Base-by-base conservation (phyloP, 768 basidiomycete genomes). In the Roridomyces roridus region DNA sequence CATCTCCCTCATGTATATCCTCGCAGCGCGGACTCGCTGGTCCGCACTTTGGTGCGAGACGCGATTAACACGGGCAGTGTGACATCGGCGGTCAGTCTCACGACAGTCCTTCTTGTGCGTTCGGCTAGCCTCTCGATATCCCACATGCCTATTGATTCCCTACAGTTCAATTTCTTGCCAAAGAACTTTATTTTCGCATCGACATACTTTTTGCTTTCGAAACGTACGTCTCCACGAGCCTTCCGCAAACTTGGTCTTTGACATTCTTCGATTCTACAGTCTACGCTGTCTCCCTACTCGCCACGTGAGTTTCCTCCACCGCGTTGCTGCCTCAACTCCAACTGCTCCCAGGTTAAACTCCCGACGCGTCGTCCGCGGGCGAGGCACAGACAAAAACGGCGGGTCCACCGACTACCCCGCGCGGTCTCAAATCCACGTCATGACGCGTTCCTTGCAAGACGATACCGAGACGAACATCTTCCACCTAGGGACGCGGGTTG, bases 41-140 rank as follows among this genome's bases (percentile, higher is more conserved):
- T 90, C 26, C 83, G 81, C 58, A 79, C 68, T 25, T 70, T 90
- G 7, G 81, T 78, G 21, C 64, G 78, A 42, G 87, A 87, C 62
- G 86, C 88, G 10, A 79, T 90, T 31, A 87, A 85, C 59, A 89
- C 88, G 0, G 88, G 88, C 23, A 73, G 78, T 12, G 48, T 90
- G 34, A 88, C 87, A 51, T 79, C 78, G 35, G 75, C 77, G 17
- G 71, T 77, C 55, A 81, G 84, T 60, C 52, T 81, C 15, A 68
- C 81, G 6, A 86, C 85, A 0, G 59, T 89, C 43, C 68, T 87
- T 34, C 65, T 85, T 46, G 88, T 89, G 63, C 51, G 85, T 70
- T 15, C 2, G 14, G 8, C 8, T n/a, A n/a, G n/a, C n/a, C n/a
- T 18, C 21, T 25, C 14, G 18, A 51, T 0, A 3, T 50, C 14